Evolutionary conservation across 2,329 filamentous ascomycete species (phyloP).

Genomic region (Fusarium sp.): DNA sequence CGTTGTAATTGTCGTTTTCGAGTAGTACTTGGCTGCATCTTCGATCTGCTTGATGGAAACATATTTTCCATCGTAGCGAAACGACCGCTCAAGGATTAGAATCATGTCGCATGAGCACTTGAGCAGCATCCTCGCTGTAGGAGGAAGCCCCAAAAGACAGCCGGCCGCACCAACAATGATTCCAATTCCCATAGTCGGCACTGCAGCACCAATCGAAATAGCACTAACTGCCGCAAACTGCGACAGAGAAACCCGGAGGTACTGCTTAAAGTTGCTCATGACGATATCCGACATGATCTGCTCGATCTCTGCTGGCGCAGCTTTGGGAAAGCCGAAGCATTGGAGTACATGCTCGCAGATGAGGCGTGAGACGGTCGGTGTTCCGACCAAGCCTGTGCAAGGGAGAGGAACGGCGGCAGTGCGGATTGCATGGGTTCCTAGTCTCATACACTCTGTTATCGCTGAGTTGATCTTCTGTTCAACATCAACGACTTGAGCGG

Average conservation of each 20-base stretch:
- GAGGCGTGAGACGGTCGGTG: constrained; percentile 39
- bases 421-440: constrained; percentile 41
- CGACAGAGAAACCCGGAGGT: constrained; percentile 33
- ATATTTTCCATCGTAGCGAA: constrained; percentile 39
- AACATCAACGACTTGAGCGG: constrained; percentile 44
- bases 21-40: constrained; percentile 38
- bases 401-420: constrained; percentile 40
- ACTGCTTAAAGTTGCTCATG: constrained; percentile 37
- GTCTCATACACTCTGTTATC: constrained; percentile 43
- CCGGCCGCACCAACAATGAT: constrained; percentile 28
- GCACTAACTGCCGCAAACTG: constrained; percentile 28
- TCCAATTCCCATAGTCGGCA: constrained; percentile 37
- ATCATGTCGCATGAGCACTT: constrained; percentile 43
- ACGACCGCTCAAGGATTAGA: constrained; percentile 36
- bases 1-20: constrained; percentile 25
- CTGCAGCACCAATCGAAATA: constrained; percentile 26
- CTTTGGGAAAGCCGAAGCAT: constrained; percentile 41
- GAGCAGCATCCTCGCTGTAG: constrained; percentile 38
- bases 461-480: constrained; percentile 45
- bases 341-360: constrained; percentile 43
- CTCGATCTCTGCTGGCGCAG: constrained; percentile 35
- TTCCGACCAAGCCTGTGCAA: constrained; percentile 38
- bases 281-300: constrained; percentile 37
- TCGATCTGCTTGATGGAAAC: constrained; percentile 42
- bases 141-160: constrained; percentile 28